These are phyloP conservation scores for Rehmannia glutinosa DNA, from an alignment of 257 asterid genomes.

Conservation along the genomic window DNA sequence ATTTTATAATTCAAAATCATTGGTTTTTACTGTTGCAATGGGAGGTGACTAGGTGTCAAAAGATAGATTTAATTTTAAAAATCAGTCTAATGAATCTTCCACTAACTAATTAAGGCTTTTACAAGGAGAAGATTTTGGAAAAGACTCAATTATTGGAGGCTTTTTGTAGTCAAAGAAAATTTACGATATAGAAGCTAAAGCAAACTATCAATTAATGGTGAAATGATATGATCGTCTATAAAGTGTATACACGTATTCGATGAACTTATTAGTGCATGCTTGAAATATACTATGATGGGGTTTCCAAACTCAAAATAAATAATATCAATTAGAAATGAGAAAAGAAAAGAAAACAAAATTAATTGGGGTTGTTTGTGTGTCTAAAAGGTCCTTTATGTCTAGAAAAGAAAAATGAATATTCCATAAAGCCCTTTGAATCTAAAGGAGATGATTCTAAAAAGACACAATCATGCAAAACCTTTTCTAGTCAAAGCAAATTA, in stretches of 20 bases:
- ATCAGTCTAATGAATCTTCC: not conserved
- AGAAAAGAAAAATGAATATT: slow-evolving; percentile 9
- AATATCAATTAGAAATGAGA: not conserved
- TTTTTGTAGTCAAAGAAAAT: not conserved
- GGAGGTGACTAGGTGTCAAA: slow-evolving; percentile 12
- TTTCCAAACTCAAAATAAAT: not conserved
- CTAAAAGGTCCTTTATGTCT: not conserved
- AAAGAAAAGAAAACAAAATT: not conserved
- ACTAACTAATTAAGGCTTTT: not conserved
- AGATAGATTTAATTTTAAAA: not conserved
- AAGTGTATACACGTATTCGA: too few species aligned
- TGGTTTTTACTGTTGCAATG: not conserved
- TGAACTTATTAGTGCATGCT: too few species aligned
- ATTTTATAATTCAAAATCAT: not conserved
- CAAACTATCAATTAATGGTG: too few species aligned
- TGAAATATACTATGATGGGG: too few species aligned
- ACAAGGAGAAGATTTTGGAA: not conserved
- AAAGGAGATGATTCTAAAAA: slow-evolving; percentile 10
- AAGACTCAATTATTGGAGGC: slow-evolving; percentile 20
- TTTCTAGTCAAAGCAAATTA: slow-evolving; percentile 17
- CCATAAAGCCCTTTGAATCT: not conserved
- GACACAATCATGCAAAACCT: slow-evolving; percentile 18
- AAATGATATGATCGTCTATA: too few species aligned
- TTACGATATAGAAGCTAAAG: too few species aligned
- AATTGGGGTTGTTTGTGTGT: not conserved